Evolutionary conservation across 495 filamentous ascomycete species (phyloP), one percentile per base, ranked within the genome.

Genomic region (Cenococcum geophilum): DNA sequence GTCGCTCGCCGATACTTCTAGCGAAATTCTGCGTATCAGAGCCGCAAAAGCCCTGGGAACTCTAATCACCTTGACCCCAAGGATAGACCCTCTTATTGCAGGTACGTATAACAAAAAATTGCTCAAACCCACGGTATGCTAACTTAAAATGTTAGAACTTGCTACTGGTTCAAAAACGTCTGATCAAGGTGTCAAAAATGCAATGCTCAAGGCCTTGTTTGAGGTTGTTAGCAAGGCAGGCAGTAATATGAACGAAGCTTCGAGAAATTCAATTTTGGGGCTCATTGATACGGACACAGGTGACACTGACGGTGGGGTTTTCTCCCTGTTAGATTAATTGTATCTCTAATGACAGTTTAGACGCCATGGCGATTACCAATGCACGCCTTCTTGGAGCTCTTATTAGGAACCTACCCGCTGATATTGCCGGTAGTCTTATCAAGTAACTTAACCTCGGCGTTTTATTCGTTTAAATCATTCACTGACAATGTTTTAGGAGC

Each of bases 31-130:
- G 62, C 84, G 93, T 57, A 88, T 86, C 55, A 80, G 93, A 36
- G 93, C 95, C 55, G 95, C 93, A n/a, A 95, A 92, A 73, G 93
- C 95, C 61, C 77, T 98, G 60, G 95, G 95, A 51, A 97, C 93
- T 37, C 76, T 98, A 54, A 97, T 98, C 74, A 96, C 92, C 55
- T 81, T 97, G 68, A 98, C 95, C 1, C 93, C 93, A 12, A 85
- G 95, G 56, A 91, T 98, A 37, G 93, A 98, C 74, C 93, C 93
- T 45, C 79, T 98, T 35, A 88, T 89, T 76, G 80, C 82, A 52
- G 49, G 49, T 27, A 8, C 14, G 49, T 52, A 14, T 27, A 2
- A 45, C 1, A 45, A 18, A 45, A 14, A 4, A 14, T 25, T 1
- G 0, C 14, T 16, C 20, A 6, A 52, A 27, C 25, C 8, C 5